Evolutionary conservation across 768 basidiomycete genomes (phyloP).

Genomic region (Amanita muscaria): DNA sequence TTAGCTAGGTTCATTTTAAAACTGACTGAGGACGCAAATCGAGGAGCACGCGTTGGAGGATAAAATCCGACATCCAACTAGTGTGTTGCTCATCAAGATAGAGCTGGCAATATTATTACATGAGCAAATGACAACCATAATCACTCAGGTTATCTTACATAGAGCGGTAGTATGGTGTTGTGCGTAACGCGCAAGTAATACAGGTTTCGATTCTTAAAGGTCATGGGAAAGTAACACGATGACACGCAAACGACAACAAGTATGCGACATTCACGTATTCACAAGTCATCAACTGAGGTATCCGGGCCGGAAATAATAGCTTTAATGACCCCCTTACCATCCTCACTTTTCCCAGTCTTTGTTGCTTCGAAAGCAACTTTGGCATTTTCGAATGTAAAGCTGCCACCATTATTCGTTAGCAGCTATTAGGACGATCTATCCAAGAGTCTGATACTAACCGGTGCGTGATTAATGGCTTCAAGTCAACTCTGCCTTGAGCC

Average conservation of each 20-base stretch:
- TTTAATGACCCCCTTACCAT: slow-evolving; percentile 87
- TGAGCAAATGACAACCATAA: no score
- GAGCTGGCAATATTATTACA: slow-evolving; percentile 42
- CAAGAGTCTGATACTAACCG: slow-evolving; percentile 33
- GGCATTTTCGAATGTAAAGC: slow-evolving; percentile 72
- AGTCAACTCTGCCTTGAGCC: slow-evolving; percentile 71
- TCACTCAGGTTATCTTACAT: slow-evolving; percentile 54
- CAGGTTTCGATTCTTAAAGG: slow-evolving; percentile 63
- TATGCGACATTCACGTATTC: background rate
- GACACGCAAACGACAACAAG: no score
- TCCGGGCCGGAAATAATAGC: slow-evolving; percentile 81
- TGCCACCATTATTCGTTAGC: slow-evolving; percentile 16
- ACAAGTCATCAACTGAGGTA: slow-evolving; percentile 4
- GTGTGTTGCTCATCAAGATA: slow-evolving; percentile 86
- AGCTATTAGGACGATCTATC: background rate
- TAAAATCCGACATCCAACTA: slow-evolving; percentile 82
- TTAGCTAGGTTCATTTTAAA: slow-evolving; percentile 3
- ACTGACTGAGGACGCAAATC: slow-evolving; percentile 66
- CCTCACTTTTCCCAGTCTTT: slow-evolving; percentile 67
- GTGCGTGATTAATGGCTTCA: slow-evolving; percentile 86
- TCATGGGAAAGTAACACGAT: no score
- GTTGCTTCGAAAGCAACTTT: slow-evolving; percentile 77
- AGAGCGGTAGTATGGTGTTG: slow-evolving; percentile 66
- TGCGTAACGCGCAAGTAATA: slow-evolving; percentile 79
- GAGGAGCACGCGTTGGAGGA: slow-evolving; percentile 72